A percentile compares a stretch with the other conserved stretches of the same genome.
phyloP scores from a whole-genome alignment of 176 grass and related monocot species.

The Rhipidocladum racemiflorum region DNA sequence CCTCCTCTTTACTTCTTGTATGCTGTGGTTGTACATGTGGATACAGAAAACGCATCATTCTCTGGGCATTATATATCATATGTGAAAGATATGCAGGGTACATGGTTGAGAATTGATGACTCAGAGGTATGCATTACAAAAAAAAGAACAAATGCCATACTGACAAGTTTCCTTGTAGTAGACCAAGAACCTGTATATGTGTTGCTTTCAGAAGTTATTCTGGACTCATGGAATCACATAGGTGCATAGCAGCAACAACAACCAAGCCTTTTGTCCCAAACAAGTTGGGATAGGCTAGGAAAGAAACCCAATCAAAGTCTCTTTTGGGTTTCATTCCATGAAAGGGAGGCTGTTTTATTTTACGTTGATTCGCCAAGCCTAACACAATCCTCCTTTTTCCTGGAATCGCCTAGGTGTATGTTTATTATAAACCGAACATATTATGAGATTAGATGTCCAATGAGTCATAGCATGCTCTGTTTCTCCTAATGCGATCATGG shows the following conservation, averaged over 20 bases:
- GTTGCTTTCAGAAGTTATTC: constrained; percentile 8
- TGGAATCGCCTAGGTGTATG: constrained; percentile 6
- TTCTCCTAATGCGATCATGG: not conserved
- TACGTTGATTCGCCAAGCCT: no score
- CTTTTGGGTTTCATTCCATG: no score
- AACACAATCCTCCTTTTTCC: no score
- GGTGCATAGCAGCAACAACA: no score
- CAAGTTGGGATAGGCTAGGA: no score
- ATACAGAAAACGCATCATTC: constrained; percentile 94
- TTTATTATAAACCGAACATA: constrained; percentile 12
- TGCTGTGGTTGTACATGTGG: constrained; percentile 91
- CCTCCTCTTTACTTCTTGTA: constrained; percentile 96
- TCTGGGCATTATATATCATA: constrained; percentile 95
- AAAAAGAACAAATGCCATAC: not conserved
- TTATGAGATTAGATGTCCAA: not conserved
- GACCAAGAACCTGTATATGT: constrained; percentile 5
- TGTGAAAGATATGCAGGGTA: constrained; percentile 94
- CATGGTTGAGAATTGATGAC: constrained; percentile 96
- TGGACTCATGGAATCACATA: not conserved
- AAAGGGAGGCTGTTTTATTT: no score
- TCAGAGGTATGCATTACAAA: constrained; percentile 66
- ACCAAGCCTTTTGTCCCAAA: no score
- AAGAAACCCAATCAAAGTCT: no score
- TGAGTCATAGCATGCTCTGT: not conserved
- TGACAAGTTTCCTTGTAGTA: constrained; percentile 23